These are phyloP conservation scores for Exophiala sideris DNA, from an alignment of 2,329 filamentous ascomycete genomes.

Conservation along the genomic window DNA sequence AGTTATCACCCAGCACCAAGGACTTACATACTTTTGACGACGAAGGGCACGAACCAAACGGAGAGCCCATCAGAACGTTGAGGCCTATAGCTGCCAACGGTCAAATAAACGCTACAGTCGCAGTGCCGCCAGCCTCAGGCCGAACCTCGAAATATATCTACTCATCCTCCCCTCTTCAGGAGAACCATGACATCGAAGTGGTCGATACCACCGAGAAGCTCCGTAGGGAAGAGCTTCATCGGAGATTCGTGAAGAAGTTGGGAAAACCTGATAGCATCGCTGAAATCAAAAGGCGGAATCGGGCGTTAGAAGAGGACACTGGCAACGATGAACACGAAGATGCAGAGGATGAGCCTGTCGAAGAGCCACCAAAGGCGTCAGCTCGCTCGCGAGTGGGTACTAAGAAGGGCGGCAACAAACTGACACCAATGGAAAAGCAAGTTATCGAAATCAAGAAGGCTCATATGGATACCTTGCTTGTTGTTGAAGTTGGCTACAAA, in stretches of 20 bases:
- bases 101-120: slow-evolving; percentile 6
- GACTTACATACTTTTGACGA: slow-evolving; percentile 25
- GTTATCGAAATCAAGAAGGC: slow-evolving; percentile 91
- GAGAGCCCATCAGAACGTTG: slow-evolving; percentile 7
- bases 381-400: slow-evolving; percentile 47
- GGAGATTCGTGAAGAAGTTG: slow-evolving; percentile 84
- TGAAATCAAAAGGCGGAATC: slow-evolving; percentile 61
- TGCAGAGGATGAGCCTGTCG: slow-evolving; percentile 56
- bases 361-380: slow-evolving; percentile 45
- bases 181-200: slow-evolving; percentile 37
- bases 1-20: slow-evolving; percentile 29
- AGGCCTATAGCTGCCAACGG: slow-evolving; percentile 17
- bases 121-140: slow-evolving; percentile 32
- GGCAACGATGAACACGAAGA: slow-evolving; percentile 54
- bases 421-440: slow-evolving; percentile 92
- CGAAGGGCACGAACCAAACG: slow-evolving; percentile 3
- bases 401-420: slow-evolving; percentile 76
- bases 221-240: slow-evolving; percentile 69
- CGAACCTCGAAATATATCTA: slow-evolving; percentile 60
- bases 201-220: slow-evolving; percentile 49
- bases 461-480: slow-evolving; percentile 82
- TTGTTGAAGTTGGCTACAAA: slow-evolving; percentile 97
- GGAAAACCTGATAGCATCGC: slow-evolving; percentile 79
- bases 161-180: slow-evolving; percentile 47
- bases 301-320: slow-evolving; percentile 53